Base-by-base conservation (phyloP, 345 rosid species). In the Lepidium didymum region DNA sequence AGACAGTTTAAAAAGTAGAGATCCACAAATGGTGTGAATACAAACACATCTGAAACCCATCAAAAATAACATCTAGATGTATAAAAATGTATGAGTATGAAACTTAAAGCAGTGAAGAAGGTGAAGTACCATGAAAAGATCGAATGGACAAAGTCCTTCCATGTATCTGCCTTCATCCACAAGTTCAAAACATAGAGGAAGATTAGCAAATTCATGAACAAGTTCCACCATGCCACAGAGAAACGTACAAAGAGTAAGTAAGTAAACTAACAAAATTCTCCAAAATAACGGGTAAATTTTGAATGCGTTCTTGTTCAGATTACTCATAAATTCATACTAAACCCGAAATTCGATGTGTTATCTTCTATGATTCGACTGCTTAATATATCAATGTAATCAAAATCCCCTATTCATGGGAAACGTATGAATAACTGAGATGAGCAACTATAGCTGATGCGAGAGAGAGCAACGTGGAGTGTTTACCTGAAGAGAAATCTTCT, bases 161-260 rank as follows among this genome's bases (percentile, higher is more conserved):
- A 78, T 70, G 77, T 81, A 83, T 85, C 93, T 90, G 91, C 89
- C 96, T 90, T 90, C 85, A 83, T 67, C 89, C 83, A 78, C 74
- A 86, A 61, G 56, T 67, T 61, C 71, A 33, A 70, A 72, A 19
- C 69, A 57, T 58, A 46, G 72, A 71, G 56, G 73, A 57, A 54
- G 78, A 62, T 74, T 75, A 63, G 62, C 46, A 67, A 21, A 33
- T 58, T 52, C 16, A 63, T 43, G 8, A 55, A 37, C 34, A 36
- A 21, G 19, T 73, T 47, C 2, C 37, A 40, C 8, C 34, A 52
- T 25, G 10, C 16, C 64, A 41, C 57, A 44, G 8, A 36, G 53
- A 27, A n/a, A 45, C 12, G 4, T 43, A 43, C 10, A 43, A 12
- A 43, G 19, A 7, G 31, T 10, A 14, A 7, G 12, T 5, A 16